Base-by-base conservation (phyloP, 257 asterid species). In the Sherardia arvensis region DNA sequence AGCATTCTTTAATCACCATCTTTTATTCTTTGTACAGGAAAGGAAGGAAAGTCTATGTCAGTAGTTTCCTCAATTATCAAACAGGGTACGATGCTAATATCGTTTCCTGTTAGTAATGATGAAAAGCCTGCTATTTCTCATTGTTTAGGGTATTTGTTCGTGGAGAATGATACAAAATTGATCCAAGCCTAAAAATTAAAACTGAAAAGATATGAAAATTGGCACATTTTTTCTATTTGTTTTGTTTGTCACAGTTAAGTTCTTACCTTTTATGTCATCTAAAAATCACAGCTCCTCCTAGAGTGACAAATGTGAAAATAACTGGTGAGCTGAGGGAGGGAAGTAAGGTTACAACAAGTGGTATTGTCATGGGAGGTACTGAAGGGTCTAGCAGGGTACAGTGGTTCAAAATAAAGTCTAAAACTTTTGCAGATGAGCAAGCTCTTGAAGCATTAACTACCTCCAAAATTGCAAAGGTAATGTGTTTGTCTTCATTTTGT, bases 351-450 rank as follows among this genome's bases (percentile, higher is more conserved):
- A 85, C 91, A 65, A 96, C 80, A 65, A 77, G 91, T 43, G 97
- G 97, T 75, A 84, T 87, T 59, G 96, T 93, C 68, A 93, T 94
- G 6, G 99, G 97, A 70, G 99, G 99, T 74, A 93, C 95, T 32
- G 99, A 93, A 84, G 95, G 91, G 33, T 90, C 97, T 68, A 93
- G 99, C 80, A 85, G 95, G 78, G 99, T 93, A 74, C 97, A 93
- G 73, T 93, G 99, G 99, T 93, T 93, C 79, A 93, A 90, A 80
- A 79, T 90, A 66, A 74, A 76, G 76, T 85, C 88, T 54, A 67
- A 84, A 67, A 69, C 77, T 51, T 81, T 90, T 49, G 92, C 83
- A 71, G 84, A 79, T 65, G 99, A 93, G 80, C 78, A 85, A 73
- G 82, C 66, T 67, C 76, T 85, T 67, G 99, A 93, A 76, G 87